Evolutionary conservation across 805 yeast genomes (phyloP), one percentile per base, ranked within the genome.

Genomic region (Dipodascopsis uninucleata): DNA sequence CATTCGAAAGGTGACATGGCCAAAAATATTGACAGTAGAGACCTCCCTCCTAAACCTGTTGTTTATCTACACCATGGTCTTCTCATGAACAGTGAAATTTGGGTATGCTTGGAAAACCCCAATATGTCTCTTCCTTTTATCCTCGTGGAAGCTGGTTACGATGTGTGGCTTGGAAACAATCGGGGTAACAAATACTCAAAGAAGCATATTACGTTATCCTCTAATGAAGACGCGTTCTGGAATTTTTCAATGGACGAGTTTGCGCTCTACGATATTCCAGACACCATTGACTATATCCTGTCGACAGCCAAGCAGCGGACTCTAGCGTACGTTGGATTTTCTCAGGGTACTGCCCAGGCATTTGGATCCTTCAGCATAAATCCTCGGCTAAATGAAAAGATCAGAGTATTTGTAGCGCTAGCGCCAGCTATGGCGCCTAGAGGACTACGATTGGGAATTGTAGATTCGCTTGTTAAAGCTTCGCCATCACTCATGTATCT

Each of bases 351-450:
- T 0, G 95, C 97, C 1, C 97, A 90, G 64, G 87, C 87, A 32
- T 81, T 89, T 63, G 96, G 95, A 0, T 74, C 94, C 8, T 68
- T 87, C 18, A 76, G 93, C 0, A 62, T 68, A 14, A 78, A 80
- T 59, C 79, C 82, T 5, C 70, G 72, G 2, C 69, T 89, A 45
- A 85, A 85, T 62, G 55, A 63, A 55, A 61, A 75, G 53, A 68
- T 79, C 32, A 67, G 71, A 12, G 64, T 63, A 40, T 82, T 89
- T 52, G 77, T 89, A 45, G 96, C 95, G 1, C 75, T 89, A 53
- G 85, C 96, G 0, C 97, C 97, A 0, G 97, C 97, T 1, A 82
- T 90, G 74, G 82, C 95, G 0, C 97, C 97, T 0, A 82, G 79
- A 34, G 93, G 95, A 1, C 70, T 89, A 31, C 79, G 81, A 51